Conservation (phyloP, 1,284 basidiomycete genomes). For the Neolentinus lepideus region DNA sequence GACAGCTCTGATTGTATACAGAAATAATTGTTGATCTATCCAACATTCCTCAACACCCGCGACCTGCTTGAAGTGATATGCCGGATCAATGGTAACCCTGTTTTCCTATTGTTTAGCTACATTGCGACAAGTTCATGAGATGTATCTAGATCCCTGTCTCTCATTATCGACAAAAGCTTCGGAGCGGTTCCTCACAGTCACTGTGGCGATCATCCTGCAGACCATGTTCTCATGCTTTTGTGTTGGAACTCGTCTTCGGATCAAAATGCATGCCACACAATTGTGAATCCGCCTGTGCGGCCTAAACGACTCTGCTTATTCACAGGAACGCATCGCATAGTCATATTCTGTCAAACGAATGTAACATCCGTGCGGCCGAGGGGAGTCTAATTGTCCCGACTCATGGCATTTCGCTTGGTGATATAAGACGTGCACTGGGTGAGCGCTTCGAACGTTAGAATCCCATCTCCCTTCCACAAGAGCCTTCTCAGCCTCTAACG, state of each 20-base stretch:
- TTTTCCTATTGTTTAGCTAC: no score
- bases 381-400: background rate
- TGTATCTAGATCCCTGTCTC: no score
- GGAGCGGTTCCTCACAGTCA: background rate
- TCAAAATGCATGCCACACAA: background rate
- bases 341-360: background rate
- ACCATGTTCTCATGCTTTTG: background rate
- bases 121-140: no score
- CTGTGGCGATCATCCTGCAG: background rate
- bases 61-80: background rate
- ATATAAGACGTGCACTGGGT: background rate
- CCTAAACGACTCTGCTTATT: background rate
- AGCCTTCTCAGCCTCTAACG: background rate
- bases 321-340: background rate
- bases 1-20: no score
- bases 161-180: background rate
- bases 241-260: background rate
- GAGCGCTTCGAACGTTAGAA: background rate
- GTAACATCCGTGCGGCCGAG: background rate
- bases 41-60: background rate
- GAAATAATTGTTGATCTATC: no score
- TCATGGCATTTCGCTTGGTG: background rate
- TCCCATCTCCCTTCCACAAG: background rate
- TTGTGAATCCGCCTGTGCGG: background rate
- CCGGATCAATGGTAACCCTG: background rate